Evolutionary conservation across 257 asterid genomes (phyloP), one percentile per base, ranked within the genome.

Genomic region (Solanum verrucosum): DNA sequence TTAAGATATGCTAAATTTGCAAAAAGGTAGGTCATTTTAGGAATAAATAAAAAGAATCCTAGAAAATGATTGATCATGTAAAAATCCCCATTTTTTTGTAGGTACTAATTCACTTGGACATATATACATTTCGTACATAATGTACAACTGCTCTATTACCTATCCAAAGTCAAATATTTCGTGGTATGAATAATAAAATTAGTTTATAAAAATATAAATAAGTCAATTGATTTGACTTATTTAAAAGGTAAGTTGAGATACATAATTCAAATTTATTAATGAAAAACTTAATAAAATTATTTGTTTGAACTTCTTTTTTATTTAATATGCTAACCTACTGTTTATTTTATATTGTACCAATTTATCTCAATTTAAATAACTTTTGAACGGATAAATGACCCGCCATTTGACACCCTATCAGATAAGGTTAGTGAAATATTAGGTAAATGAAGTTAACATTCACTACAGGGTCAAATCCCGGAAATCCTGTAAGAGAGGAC

Each of bases 401-500:
- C 13, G 6, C 3, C 15, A 10, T 63, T 63, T 59, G 67, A 60
- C 70, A 60, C 70, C 15, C 29, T 9, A 23, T 63, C 14, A 23
- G 13, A 34, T 72, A 72, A 72, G 81, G 25, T 72, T 34, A 72
- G 79, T 72, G 79, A 72, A 72, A 73, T 35, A 35, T 40, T 86
- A 42, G 77, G 88, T 23, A n/a, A 72, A 31, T 40, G 63, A 5
- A 27, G 73, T 21, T 73, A 75, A 83, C 34, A 74, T 34, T 34
- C 27, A 81, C 37, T 73, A 38, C 14, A 15, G 59, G 9, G n/a
- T 52, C 73, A 63, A 84, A 88, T 88, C 90, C 88, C 90, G 73
- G 46, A 88, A 84, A 88, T 88, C 90, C 71, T 37, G 90, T 86
- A 15, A 74, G 56, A 84, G 63, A 16, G 56, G 90, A 84, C 88